Percentiles rank a stretch among this genome's conserved stretches.
phyloP scores from a whole-genome alignment of 768 basidiomycete genomes.

The Chiua virens region DNA sequence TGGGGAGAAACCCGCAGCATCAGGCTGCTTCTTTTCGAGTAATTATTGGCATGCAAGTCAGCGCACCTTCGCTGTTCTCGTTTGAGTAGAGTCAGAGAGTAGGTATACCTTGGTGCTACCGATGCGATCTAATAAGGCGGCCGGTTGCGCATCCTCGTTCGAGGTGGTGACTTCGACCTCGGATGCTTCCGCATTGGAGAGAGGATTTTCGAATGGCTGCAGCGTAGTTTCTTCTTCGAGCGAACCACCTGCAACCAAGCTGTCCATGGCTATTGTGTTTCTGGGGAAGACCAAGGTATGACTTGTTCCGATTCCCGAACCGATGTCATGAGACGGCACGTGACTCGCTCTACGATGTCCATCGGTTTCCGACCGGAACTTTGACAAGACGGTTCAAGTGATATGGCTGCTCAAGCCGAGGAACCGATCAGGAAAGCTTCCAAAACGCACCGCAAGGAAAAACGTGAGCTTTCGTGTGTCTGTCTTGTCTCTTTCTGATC shows the following conservation, averaged over 20 bases:
- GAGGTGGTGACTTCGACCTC: constrained; percentile 25
- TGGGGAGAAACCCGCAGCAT: constrained; percentile 37
- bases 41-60: constrained; percentile 39
- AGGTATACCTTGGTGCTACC: constrained; percentile 75
- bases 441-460: constrained; percentile 90
- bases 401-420: constrained; percentile 29
- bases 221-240: constrained; percentile 33
- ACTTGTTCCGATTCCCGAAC: not conserved
- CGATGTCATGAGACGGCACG: constrained; percentile 10
- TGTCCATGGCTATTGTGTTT: constrained; percentile 45
- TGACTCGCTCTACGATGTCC: constrained; percentile 9
- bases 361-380: too few relatives aligned
- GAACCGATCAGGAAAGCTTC: constrained; percentile 68
- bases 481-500: constrained; percentile 9
- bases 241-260: constrained; percentile 35
- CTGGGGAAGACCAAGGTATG: not conserved
- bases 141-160: constrained; percentile 26
- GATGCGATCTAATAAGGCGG: constrained; percentile 63
- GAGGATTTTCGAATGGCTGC: constrained; percentile 53
- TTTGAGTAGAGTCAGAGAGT: constrained; percentile 63
- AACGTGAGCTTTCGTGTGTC: constrained; percentile 61
- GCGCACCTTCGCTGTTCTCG: constrained; percentile 73
- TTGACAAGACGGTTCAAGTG: not conserved
- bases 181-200: constrained; percentile 59
- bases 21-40: constrained; percentile 41